phyloP scores from a whole-genome alignment of 2,329 filamentous ascomycete species.

The Elsinoe perseae region DNA sequence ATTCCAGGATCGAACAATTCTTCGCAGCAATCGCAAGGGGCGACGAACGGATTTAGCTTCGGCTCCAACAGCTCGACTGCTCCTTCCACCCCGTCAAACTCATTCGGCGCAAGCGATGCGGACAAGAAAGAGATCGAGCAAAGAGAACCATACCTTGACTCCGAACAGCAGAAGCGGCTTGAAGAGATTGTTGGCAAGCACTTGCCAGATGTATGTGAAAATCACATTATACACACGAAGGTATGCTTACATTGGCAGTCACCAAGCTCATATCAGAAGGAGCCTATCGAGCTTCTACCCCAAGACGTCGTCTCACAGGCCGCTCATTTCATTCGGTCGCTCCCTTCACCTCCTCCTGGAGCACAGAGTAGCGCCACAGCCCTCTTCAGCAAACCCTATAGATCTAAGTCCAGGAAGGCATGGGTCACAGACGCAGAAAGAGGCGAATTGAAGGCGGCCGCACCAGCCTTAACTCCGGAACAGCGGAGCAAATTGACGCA shows the following conservation, averaged over 20 bases:
- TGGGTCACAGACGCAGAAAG: conserved; percentile 18
- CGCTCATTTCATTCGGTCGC: background rate
- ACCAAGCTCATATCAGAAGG: background rate
- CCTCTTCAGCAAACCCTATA: conserved; percentile 7
- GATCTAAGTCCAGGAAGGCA: conserved; percentile 7
- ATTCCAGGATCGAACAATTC: conserved; percentile 5
- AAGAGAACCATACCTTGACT: conserved; percentile 4
- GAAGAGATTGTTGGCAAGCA: conserved; percentile 10
- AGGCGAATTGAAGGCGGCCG: conserved; percentile 16
- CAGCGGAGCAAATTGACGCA: conserved; percentile 15
- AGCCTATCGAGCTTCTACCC: background rate
- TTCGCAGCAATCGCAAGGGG: background rate
- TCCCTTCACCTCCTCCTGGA: background rate
- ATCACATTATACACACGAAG: background rate
- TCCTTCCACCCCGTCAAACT: background rate
- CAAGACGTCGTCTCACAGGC: background rate
- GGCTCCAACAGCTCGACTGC: background rate
- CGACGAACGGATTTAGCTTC: conserved; percentile 12
- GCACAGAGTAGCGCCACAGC: background rate
- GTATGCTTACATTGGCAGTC: background rate
- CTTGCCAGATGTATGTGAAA: conserved; percentile 4
- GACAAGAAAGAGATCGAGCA: conserved; percentile 14
- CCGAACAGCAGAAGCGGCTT: conserved; percentile 9
- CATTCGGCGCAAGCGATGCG: background rate
- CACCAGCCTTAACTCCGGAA: conserved; percentile 12